Evolutionary conservation across 345 rosid genomes (phyloP), one percentile per base, ranked within the genome.

Genomic region (Physaria fendleri): DNA sequence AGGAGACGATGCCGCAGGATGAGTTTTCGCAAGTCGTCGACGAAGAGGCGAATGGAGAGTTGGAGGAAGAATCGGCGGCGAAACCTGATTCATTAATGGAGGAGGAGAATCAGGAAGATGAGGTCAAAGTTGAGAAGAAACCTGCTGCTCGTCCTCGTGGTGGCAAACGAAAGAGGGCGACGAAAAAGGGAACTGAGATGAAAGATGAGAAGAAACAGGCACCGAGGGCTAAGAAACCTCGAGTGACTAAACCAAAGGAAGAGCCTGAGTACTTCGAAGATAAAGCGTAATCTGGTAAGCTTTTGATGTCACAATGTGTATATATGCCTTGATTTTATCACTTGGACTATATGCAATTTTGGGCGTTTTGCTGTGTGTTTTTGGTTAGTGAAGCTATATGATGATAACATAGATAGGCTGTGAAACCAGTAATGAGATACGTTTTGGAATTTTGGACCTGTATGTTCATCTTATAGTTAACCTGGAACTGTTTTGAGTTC

Each of bases 251-350:
- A 56, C 81, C 82, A 2, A 71, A 78, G 13, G 40, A 77, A 32
- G 89, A 86, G 59, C 86, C 91, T 28, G 85, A 87, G 78, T 94
- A 76, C 78, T 78, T 90, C 42, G 90, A 94, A 63, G 97, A 90
- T 1, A 49, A 49, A 78, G 68, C 95, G 97, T 9, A 87, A 82
- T 79, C 64, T 94, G 87, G 99, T 94, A 79, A 23, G 16, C 2
- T 15, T 21, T 48, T 25, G 2, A 29, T 29, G 2, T n/a, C n/a
- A n/a, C n/a, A 6, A 6, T 14, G 16, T 17, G 17, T 24, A 28
- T 4, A 12, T 21, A 8, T 30, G n/a, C n/a, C n/a, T 38, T 5
- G 7, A 45, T 25, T 45, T 35, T 9, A 18, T 23, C 15, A 28
- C 18, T 32, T 30, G 24, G 46, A 13, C 21, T 53, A 8, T 2